Percentiles rank a stretch among this genome's conserved stretches.
These are phyloP conservation scores for Pestalotiopsis sp. DNA, from an alignment of 2,329 filamentous ascomycete species.

Conservation along the genomic window DNA sequence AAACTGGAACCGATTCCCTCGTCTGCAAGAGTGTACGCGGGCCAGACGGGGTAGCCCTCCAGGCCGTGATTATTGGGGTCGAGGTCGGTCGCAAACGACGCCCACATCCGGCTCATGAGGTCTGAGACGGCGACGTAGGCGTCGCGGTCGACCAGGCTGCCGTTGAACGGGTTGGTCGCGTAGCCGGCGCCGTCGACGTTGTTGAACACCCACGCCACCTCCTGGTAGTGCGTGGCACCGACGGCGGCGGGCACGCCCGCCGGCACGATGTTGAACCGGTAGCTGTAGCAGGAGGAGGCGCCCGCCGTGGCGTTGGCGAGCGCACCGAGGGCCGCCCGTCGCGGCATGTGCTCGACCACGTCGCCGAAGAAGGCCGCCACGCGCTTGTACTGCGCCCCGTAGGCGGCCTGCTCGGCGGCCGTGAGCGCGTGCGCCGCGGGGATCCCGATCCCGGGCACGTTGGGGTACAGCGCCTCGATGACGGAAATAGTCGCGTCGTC, in stretches of 20 bases:
- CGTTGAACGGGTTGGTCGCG: slow-evolving; percentile 38
- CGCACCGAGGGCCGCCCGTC: slow-evolving; percentile 43
- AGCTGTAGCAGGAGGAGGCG: slow-evolving; percentile 41
- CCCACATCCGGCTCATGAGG: slow-evolving; percentile 55
- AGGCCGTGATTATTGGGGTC: slow-evolving; percentile 41
- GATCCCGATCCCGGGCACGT: slow-evolving; percentile 47
- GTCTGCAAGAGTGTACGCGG: slow-evolving; percentile 34
- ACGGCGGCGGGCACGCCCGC: slow-evolving; percentile 39
- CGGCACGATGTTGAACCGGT: slow-evolving; percentile 51
- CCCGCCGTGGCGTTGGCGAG: slow-evolving; percentile 29
- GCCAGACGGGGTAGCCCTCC: neutral
- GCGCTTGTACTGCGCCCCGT: slow-evolving; percentile 46
- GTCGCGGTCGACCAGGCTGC: slow-evolving; percentile 35
- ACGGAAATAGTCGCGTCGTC: slow-evolving; percentile 44
- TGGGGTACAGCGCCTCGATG: slow-evolving; percentile 50
- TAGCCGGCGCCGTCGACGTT: slow-evolving; percentile 53
- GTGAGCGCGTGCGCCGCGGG: slow-evolving; percentile 41
- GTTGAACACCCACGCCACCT: slow-evolving; percentile 53
- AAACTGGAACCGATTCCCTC: slow-evolving; percentile 44
- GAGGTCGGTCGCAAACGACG: slow-evolving; percentile 48
- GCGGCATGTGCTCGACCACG: slow-evolving; percentile 49
- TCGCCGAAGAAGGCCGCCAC: slow-evolving; percentile 47
- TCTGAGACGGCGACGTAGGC: slow-evolving; percentile 45
- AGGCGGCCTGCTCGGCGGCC: slow-evolving; percentile 18
- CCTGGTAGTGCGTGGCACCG: slow-evolving; percentile 50